A percentile compares a stretch with the other conserved stretches of the same genome.
Evolutionary conservation across 495 filamentous ascomycete species (phyloP).

Genomic region (Podospora anserina): DNA sequence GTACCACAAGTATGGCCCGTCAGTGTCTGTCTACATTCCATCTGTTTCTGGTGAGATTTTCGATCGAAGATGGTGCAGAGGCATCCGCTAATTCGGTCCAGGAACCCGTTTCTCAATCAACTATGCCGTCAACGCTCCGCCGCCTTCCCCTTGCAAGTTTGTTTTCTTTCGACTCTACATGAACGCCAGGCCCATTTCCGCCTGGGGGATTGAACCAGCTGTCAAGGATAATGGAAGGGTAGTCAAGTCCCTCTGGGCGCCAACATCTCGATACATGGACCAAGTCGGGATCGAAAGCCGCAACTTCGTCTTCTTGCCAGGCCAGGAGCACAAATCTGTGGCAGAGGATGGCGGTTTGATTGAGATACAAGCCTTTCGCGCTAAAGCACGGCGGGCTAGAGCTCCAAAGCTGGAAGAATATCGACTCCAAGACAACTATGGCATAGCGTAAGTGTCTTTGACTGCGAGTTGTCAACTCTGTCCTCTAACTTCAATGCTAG

Average conservation of each 20-base stretch:
- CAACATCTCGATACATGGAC: constrained; percentile 25
- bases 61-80: too few relatives aligned
- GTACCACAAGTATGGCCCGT: constrained; percentile 37
- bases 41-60: constrained; percentile 43
- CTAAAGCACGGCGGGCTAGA: constrained; percentile 35
- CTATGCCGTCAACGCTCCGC: constrained; percentile 35
- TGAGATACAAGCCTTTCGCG: constrained; percentile 50
- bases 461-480: neutral
- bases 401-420: constrained; percentile 38
- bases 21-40: constrained; percentile 49
- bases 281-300: constrained; percentile 39
- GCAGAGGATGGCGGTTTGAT: constrained; percentile 53
- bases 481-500: constrained; percentile 20
- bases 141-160: constrained; percentile 33
- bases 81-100: constrained; percentile 20
- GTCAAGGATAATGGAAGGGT: constrained; percentile 34
- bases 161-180: constrained; percentile 53
- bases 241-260: constrained; percentile 44
- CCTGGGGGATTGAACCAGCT: constrained; percentile 46
- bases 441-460: constrained; percentile 42
- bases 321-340: constrained; percentile 32
- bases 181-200: constrained; percentile 44
- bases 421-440: constrained; percentile 41
- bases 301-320: constrained; percentile 43
- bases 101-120: constrained; percentile 46